These are phyloP conservation scores for Inga oerstediana DNA, from an alignment of 306 rosid genomes.

Conservation along the genomic window DNA sequence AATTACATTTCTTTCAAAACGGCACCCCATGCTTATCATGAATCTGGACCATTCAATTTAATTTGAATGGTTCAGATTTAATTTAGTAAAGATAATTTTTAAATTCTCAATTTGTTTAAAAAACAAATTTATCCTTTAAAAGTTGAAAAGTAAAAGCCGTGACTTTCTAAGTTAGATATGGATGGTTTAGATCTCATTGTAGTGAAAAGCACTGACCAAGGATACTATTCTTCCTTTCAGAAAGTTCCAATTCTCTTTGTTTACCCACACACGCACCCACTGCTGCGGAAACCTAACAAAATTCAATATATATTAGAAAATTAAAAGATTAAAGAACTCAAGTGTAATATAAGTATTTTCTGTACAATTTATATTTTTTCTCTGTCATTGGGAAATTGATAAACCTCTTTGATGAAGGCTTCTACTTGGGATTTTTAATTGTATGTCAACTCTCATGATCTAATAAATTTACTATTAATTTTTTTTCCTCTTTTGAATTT, in stretches of 20 bases:
- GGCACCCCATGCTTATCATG: not conserved
- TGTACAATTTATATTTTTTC: not conserved
- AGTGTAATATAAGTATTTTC: not conserved
- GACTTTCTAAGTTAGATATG: not conserved
- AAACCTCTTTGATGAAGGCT: too few species aligned
- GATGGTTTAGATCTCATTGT: not conserved
- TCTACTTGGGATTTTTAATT: not conserved
- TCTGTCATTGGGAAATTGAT: not conserved
- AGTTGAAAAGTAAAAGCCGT: not conserved
- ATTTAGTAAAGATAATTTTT: too few species aligned
- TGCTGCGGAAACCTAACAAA: not conserved
- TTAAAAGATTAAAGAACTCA: not conserved
- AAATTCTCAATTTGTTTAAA: not conserved
- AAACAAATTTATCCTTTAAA: not conserved
- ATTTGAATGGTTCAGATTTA: not conserved
- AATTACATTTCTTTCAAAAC: not conserved
- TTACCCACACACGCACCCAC: not conserved
- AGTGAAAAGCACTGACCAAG: not conserved
- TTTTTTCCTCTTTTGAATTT: constrained; percentile 25
- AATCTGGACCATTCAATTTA: not conserved
- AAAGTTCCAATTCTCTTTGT: not conserved
- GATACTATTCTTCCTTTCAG: not conserved
- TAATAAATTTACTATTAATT: not conserved
- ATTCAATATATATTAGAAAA: constrained; percentile 8
- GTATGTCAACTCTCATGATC: not conserved